A percentile compares a stretch with the other conserved stretches of the same genome.
Evolutionary conservation across 345 rosid species (phyloP).

Genomic region (Rhodamnia rubescens): DNA sequence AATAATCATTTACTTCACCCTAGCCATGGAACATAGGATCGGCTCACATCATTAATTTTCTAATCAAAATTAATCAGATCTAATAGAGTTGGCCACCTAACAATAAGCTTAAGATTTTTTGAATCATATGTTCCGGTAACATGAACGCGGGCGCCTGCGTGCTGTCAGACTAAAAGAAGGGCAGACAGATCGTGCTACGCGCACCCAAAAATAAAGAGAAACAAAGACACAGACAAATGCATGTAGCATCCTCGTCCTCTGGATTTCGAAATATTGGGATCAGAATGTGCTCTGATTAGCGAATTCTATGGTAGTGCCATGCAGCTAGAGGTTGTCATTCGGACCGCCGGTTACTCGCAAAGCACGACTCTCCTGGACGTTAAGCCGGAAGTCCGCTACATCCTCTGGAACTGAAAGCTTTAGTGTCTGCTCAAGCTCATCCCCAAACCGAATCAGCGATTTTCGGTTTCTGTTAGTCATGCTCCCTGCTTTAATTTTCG

Average conservation of each 20-base stretch:
- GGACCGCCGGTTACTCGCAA: background rate
- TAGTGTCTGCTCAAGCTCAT: background rate
- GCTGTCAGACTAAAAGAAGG: background rate
- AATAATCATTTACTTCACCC: too few species aligned
- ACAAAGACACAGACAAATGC: background rate
- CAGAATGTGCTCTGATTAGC: background rate
- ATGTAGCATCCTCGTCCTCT: background rate
- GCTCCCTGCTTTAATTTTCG: background rate
- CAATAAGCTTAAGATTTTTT: fast-evolving
- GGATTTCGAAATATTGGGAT: background rate
- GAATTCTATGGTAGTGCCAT: background rate
- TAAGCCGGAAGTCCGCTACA: background rate
- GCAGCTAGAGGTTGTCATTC: background rate
- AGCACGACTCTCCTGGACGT: background rate
- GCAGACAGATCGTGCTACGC: background rate
- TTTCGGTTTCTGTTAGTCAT: background rate
- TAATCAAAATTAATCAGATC: fast-evolving
- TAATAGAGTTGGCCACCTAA: fast-evolving
- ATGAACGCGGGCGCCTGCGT: background rate
- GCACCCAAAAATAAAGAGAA: background rate
- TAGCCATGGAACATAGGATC: too few species aligned
- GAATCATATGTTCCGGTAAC: background rate
- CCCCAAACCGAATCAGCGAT: background rate
- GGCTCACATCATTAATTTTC: fast-evolving
- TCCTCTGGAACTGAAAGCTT: background rate